Evolutionary conservation across 441 rosid species (phyloP), one percentile per base, ranked within the genome.

Genomic region (Pelargonium fulgidum): DNA sequence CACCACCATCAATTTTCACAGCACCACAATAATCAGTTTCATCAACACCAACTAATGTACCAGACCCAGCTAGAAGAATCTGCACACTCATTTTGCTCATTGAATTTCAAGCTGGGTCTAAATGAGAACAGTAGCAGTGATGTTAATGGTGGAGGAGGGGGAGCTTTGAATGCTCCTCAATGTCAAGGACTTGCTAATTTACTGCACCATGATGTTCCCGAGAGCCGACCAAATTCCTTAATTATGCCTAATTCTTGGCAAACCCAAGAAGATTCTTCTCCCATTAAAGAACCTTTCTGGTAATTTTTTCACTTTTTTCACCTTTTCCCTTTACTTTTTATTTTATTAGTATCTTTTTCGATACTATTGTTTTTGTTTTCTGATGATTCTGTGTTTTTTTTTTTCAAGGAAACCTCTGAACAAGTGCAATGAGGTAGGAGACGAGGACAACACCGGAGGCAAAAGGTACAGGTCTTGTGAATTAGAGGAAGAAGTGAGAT

Each of bases 91-190:
- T 70, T 67, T 68, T 67, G 64, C 45, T n/a, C 68, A 12, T 75
- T 73, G 56, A 67, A 77, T 70, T 82, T 82, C 79, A 78, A 78
- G 79, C 68, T 79, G 79, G 84, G 81, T 8, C 72, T 79, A 14
- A 64, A 77, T 16, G 80, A 72, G 47, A 69, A 59, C 29, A 66
- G 80, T 65, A 52, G 50, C 64, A 48, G 20, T 24, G 26, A 24
- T 24, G 26, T 24, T 24, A 36, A 42, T 7, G 62, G 56, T 24
- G n/a, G n/a, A n/a, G n/a, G n/a, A n/a, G n/a, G n/a, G n/a, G 63
- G 68, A 48, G 65, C 24, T 68, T 69, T 66, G 63, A 71, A 66
- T 36, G 26, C 26, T 24, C 26, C 26, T 24, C 26, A 24, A 24
- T 66, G 67, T 13, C 66, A 65, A n/a, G 70, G 7, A 0, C 61